phyloP scores from a whole-genome alignment of 1,284 basidiomycete genomes.

The Prillingera fragicola region DNA sequence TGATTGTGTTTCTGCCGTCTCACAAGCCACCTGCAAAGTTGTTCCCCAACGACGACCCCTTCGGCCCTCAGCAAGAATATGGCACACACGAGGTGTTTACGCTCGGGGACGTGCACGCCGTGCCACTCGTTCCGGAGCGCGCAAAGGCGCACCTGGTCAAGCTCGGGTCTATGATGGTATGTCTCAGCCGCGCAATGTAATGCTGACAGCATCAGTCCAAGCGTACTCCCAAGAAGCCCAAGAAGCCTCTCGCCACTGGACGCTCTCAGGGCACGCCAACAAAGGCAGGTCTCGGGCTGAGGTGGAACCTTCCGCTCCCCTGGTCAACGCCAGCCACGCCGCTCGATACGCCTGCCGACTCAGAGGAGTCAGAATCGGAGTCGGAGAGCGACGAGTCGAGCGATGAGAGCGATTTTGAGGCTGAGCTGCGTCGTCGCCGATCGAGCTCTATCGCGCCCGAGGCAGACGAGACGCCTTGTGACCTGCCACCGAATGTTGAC shows the following conservation, averaged over 20 bases:
- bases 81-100: conserved; percentile 31
- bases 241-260: background rate
- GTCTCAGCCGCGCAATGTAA: too few species aligned
- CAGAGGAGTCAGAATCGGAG: conserved; percentile 8
- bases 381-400: conserved; percentile 4
- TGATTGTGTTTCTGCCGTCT: conserved; percentile 42
- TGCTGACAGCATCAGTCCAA: conserved; percentile 14
- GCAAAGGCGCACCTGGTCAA: conserved; percentile 21
- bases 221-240: conserved; percentile 15
- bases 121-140: conserved; percentile 29
- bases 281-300: conserved; percentile 10
- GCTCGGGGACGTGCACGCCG: conserved; percentile 34
- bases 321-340: conserved; percentile 5
- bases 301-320: conserved; percentile 14
- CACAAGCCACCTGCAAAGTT: conserved; percentile 20
- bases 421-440: conserved; percentile 4
- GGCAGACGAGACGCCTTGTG: conserved; percentile 30
- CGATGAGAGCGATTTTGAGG: conserved; percentile 5
- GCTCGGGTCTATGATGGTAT: conserved; percentile 22
- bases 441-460: conserved; percentile 24
- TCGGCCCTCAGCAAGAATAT: conserved; percentile 5
- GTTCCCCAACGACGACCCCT: conserved; percentile 25
- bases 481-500: conserved; percentile 5
- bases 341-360: conserved; percentile 8
- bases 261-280: conserved; percentile 5